Evolutionary conservation across 176 grass and related monocot genomes (phyloP), one percentile per base, ranked within the genome.

Genomic region (Lolium multiflorum): DNA sequence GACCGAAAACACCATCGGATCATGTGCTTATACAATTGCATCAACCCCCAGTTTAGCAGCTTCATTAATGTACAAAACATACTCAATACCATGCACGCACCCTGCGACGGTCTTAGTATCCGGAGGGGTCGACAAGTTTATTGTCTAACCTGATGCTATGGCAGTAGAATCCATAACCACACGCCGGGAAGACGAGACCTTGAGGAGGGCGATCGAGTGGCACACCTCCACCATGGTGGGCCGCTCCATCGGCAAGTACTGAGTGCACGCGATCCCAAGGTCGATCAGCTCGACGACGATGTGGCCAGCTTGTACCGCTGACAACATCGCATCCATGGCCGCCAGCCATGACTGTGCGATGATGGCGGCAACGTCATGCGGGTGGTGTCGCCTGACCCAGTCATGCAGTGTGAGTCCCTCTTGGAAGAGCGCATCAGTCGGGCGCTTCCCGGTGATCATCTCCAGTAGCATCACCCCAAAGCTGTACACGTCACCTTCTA

Each of bases 401-500:
- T 98, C 96, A 67, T 95, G 93, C 79, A 96, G 89, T 25, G 91
- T 96, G 6, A 96, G 84, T 6, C 91, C 96, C 75, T 96, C 96
- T 12, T 98, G 86, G 87, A 98, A 98, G 41, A 98, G 92, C 31
- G 91, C 90, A 1, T 94, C 84, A 0, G 96, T 98, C 0, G 96
- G 96, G 58, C 96, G 85, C 84, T 96, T 95, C 46, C 93, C 92
- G 4, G 93, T 87, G 74, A 95, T 92, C 62, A 98, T 77, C 81
- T 98, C 93, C 0, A 98, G 90, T 3, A 98, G 43, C 76, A 98
- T n/a, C 80, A 98, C 96, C 1, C 96, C 96, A 61, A 95, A 98
- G 83, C 96, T 98, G 81, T 98, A 96, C 18, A 96, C 96, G 71
- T 98, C 96, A 6, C 96, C 96, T 35, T 98, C 87, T 37, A 79